A percentile compares a stretch with the other conserved stretches of the same genome.
Conservation (phyloP, 2,329 filamentous ascomycete species). For the Fusarium mexicanum region DNA sequence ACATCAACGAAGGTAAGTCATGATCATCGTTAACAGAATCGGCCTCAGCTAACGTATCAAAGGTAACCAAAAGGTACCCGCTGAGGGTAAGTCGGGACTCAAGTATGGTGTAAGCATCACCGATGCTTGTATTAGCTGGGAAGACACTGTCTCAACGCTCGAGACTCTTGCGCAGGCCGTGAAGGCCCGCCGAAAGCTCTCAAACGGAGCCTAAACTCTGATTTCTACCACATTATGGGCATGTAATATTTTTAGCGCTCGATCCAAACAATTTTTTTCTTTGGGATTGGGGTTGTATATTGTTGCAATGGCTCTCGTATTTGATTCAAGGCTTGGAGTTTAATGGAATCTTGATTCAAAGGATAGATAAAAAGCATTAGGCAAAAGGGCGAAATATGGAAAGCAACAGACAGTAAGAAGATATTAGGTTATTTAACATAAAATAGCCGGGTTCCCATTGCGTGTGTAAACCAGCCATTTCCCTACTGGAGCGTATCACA, state of each 20-base stretch:
- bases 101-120: constrained; percentile 97
- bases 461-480: constrained; percentile 1
- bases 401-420: not conserved
- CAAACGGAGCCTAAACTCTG: constrained; percentile 33
- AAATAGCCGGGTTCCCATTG: not conserved
- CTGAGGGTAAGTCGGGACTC: constrained; percentile 83
- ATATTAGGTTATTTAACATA: not conserved
- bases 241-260: not conserved
- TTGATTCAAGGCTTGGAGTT: constrained; percentile 41
- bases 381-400: not conserved
- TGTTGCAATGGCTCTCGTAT: constrained; percentile 25
- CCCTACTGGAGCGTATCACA: constrained; percentile 26
- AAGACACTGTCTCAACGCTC: constrained; percentile 84
- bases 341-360: constrained; percentile 34
- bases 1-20: constrained; percentile 87
- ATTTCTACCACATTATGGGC: not conserved
- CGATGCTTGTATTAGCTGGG: constrained; percentile 95
- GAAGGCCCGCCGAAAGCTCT: constrained; percentile 61
- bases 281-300: constrained; percentile 12
- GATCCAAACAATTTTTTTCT: not conserved
- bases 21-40: not conserved
- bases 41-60: constrained; percentile 39
- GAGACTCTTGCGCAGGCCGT: constrained; percentile 83
- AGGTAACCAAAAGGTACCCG: constrained; percentile 89
- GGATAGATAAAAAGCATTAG: constrained; percentile 38